Conservation (phyloP, 208 protist species). For the Acanthamoeba triangularis region DNA sequence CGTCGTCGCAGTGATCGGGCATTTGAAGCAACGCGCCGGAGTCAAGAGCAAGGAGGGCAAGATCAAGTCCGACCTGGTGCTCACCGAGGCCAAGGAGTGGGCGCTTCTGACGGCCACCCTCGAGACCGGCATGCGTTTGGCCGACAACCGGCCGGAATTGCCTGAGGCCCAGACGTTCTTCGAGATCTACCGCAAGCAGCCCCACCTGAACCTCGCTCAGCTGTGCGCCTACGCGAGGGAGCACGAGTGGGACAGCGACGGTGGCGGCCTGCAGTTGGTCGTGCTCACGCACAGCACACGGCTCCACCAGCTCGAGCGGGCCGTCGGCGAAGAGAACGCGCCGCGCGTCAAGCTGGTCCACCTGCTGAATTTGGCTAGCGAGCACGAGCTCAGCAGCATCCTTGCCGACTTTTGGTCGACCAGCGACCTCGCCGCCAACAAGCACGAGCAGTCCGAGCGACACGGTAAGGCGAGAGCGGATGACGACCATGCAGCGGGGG, state of each 20-base stretch:
- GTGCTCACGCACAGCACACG: conserved; percentile 53
- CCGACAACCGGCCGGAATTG: neutral
- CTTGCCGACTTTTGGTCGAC: conserved; percentile 31
- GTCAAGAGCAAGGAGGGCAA: neutral
- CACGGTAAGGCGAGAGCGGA: neutral
- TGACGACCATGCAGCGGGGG: neutral
- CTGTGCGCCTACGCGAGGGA: neutral
- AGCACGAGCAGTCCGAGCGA: neutral
- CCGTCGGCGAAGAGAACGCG: neutral
- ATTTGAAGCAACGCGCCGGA: neutral
- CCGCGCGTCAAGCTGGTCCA: conserved; percentile 24
- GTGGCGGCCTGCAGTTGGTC: conserved; percentile 30
- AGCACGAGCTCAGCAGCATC: conserved; percentile 41
- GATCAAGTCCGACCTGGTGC: neutral
- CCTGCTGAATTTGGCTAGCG: conserved; percentile 44
- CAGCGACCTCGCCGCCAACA: neutral
- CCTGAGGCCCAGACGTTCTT: conserved; percentile 8
- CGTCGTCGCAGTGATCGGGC: conserved; percentile 3
- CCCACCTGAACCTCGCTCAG: conserved; percentile 9
- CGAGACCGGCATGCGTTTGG: conserved; percentile 2
- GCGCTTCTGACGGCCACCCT: conserved; percentile 53
- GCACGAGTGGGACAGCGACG: conserved; percentile 5
- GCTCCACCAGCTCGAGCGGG: conserved; percentile 1
- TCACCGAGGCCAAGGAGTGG: conserved; percentile 53
- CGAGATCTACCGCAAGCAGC: conserved; percentile 46